phyloP scores from a whole-genome alignment of 2,329 filamentous ascomycete genomes.

The Blastomyces gilchristii region DNA sequence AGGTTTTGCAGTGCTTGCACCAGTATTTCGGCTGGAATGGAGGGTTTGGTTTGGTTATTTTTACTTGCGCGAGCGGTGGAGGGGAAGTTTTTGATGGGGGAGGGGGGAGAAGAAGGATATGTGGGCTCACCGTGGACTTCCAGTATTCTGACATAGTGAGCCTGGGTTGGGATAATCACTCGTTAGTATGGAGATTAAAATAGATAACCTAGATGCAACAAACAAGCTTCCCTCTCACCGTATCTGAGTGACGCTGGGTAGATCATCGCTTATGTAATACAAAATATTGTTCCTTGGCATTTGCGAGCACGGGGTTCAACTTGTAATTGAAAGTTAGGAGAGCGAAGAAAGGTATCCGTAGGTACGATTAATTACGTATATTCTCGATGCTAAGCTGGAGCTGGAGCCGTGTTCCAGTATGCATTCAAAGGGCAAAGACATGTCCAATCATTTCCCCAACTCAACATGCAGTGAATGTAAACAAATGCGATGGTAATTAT shows the following conservation, averaged over 20 bases:
- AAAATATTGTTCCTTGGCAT: too few relatives aligned
- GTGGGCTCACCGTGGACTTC: slow-evolving; percentile 71
- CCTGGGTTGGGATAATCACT: background rate
- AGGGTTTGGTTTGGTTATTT: background rate
- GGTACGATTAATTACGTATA: background rate
- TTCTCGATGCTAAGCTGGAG: background rate
- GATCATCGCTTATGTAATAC: background rate
- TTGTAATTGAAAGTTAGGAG: background rate
- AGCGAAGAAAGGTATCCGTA: background rate
- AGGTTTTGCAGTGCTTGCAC: slow-evolving; percentile 93
- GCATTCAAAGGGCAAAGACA: too few relatives aligned
- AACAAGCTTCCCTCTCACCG: too few relatives aligned
- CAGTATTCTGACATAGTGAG: slow-evolving; percentile 83
- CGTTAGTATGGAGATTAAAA: background rate
- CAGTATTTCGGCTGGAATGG: slow-evolving; percentile 65
- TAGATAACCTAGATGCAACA: background rate
- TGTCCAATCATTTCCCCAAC: too few relatives aligned
- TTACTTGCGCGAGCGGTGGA: background rate
- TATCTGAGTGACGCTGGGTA: too few relatives aligned
- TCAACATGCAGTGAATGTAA: too few relatives aligned
- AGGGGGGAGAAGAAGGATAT: slow-evolving; percentile 19
- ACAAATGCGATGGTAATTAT: background rate
- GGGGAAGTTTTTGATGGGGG: background rate
- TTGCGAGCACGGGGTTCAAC: background rate
- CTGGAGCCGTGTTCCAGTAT: too few relatives aligned